These are phyloP conservation scores for Centella asiatica DNA, from an alignment of 129 eudicot species.

Conservation along the genomic window DNA sequence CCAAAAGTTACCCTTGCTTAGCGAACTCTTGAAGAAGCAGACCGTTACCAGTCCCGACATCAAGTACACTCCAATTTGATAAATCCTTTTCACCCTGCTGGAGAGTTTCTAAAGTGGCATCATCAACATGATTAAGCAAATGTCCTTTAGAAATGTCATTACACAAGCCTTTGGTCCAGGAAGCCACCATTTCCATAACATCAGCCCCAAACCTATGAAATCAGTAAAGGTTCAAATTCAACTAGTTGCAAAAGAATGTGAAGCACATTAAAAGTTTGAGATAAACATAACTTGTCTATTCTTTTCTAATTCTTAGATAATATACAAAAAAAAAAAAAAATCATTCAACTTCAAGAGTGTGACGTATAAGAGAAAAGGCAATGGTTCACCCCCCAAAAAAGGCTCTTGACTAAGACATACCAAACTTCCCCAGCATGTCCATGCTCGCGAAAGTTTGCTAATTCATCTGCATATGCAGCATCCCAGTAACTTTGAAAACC, in stretches of 20 bases:
- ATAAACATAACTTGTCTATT: not conserved
- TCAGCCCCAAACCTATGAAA: constrained; percentile 92
- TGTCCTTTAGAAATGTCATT: constrained; percentile 52
- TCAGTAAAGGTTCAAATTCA: not conserved
- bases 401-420: too few species aligned
- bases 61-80: constrained; percentile 82
- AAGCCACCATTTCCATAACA: constrained; percentile 88
- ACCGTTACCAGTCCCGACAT: constrained; percentile 98
- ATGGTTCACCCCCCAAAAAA: too few species aligned
- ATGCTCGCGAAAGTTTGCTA: constrained; percentile 86
- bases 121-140: constrained; percentile 42
- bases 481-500: constrained; percentile 99
- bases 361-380: too few species aligned
- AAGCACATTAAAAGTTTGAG: not conserved
- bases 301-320: not conserved
- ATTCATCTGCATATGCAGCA: constrained; percentile 76
- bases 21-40: constrained; percentile 93
- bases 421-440: constrained; percentile 99
- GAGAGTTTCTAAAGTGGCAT: constrained; percentile 27
- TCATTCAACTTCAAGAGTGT: too few species aligned
- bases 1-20: constrained; percentile 70
- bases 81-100: constrained; percentile 44
- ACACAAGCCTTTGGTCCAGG: constrained; percentile 88
- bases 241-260: not conserved
- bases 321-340: too few species aligned